A percentile compares a stretch with the other conserved stretches of the same genome.
These are phyloP conservation scores for Populus ilicifolia DNA, from an alignment of 345 rosid genomes.

Conservation along the genomic window DNA sequence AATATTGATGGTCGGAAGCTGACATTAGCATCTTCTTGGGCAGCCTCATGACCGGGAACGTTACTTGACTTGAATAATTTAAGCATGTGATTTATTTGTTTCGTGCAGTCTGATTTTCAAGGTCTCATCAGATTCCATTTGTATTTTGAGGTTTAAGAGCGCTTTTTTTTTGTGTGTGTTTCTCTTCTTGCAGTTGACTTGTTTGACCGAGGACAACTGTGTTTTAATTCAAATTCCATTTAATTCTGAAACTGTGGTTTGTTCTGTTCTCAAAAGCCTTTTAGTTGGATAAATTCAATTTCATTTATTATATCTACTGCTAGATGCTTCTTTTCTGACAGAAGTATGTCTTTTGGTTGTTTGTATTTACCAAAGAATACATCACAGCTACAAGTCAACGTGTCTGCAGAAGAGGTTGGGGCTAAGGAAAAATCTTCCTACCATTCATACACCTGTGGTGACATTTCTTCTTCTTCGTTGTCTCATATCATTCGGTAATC, in stretches of 20 bases:
- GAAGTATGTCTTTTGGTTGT: background rate
- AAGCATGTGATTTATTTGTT: background rate
- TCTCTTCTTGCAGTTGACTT: slow-evolving; percentile 53
- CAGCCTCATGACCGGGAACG: background rate
- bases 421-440: slow-evolving; percentile 80
- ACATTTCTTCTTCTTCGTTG: slow-evolving; percentile 63
- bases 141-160: background rate
- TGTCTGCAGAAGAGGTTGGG: slow-evolving; percentile 88
- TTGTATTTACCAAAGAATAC: slow-evolving; percentile 46
- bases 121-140: background rate
- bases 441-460: slow-evolving; percentile 57
- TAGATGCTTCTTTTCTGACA: slow-evolving; percentile 8
- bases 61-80: background rate
- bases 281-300: slow-evolving; percentile 2
- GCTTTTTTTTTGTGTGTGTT: slow-evolving; percentile 2
- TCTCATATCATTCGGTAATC: slow-evolving; percentile 78
- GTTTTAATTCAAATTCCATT: slow-evolving; percentile 66
- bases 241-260: slow-evolving; percentile 56
- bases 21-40: background rate
- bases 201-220: slow-evolving; percentile 57
- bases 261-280: slow-evolving; percentile 21
- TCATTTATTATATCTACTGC: slow-evolving; percentile 1
- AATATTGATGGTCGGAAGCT: background rate
- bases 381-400: slow-evolving; percentile 53
- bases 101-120: slow-evolving; percentile 3